A percentile compares a stretch with the other conserved stretches of the same genome.
Conservation (phyloP, 31 red algal species). For the Pterothamnion heteromorphum region DNA sequence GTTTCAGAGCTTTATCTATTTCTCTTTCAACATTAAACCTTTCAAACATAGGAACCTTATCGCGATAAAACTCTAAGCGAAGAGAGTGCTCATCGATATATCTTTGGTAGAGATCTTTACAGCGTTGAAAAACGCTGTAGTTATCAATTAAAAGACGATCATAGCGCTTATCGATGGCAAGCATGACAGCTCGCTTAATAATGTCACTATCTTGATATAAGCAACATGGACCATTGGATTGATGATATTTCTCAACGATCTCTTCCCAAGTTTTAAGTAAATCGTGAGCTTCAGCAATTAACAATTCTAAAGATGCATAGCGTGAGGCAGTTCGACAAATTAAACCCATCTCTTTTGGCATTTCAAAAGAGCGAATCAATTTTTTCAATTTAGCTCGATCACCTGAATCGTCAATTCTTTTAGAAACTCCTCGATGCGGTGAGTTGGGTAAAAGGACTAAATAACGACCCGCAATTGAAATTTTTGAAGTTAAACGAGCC, state of each 20-base stretch:
- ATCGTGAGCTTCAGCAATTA: neutral
- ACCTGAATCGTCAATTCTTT: neutral
- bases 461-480: slow-evolving; percentile 31
- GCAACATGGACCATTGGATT: neutral
- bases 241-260: neutral
- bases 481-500: neutral
- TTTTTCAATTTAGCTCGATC: slow-evolving; percentile 35
- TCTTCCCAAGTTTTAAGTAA: slow-evolving; percentile 9
- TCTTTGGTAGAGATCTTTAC: neutral
- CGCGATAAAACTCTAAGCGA: neutral
- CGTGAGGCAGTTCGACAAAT: slow-evolving; percentile 29
- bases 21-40: neutral
- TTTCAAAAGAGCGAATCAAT: neutral
- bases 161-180: neutral
- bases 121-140: neutral
- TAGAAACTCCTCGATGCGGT: neutral
- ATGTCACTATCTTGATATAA: slow-evolving; percentile 17
- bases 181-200: neutral
- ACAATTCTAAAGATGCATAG: neutral
- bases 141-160: neutral
- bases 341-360: neutral
- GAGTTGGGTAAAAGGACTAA: slow-evolving; percentile 22
- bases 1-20: slow-evolving; percentile 1
- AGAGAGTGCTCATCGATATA: neutral
- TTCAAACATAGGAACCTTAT: slow-evolving; percentile 9